These are phyloP conservation scores for Trichoderma sp. DNA, from an alignment of 2,329 filamentous ascomycete species.

Conservation along the genomic window DNA sequence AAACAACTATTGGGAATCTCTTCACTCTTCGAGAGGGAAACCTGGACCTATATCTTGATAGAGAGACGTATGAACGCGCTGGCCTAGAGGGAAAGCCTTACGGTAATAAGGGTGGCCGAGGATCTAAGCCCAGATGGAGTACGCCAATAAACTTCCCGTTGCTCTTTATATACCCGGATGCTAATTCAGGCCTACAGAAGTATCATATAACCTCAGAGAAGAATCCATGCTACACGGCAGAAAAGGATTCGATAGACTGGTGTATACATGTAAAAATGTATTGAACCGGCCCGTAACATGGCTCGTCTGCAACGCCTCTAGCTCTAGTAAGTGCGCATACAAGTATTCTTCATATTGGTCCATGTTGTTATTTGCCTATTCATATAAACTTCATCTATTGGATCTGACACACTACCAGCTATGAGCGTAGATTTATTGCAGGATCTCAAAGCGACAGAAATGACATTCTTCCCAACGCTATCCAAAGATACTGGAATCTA, in stretches of 20 bases:
- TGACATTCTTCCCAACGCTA: conserved; percentile 38
- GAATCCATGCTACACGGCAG: conserved; percentile 81
- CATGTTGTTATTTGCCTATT: neutral
- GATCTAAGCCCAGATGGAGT: conserved; percentile 73
- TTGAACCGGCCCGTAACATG: conserved; percentile 68
- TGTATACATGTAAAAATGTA: conserved; percentile 78
- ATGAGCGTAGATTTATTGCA: conserved; percentile 52
- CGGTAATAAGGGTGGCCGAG: conserved; percentile 58
- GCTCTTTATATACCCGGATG: neutral
- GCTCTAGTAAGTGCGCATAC: conserved; percentile 29
- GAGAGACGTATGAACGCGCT: conserved; percentile 77
- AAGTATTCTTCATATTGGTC: neutral
- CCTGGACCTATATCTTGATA: conserved; percentile 76
- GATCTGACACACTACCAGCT: conserved; percentile 35
- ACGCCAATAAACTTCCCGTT: conserved; percentile 32
- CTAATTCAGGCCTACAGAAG: conserved; percentile 50
- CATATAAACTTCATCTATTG: neutral
- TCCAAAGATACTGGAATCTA: conserved; percentile 26
- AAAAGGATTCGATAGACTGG: conserved; percentile 75
- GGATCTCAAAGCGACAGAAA: conserved; percentile 45
- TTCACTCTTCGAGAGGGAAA: conserved; percentile 71
- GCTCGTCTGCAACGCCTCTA: conserved; percentile 70
- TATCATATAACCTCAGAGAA: conserved; percentile 73
- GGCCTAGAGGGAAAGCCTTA: conserved; percentile 75
- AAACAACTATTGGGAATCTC: conserved; percentile 67